phyloP scores from a whole-genome alignment of 2,329 filamentous ascomycete genomes.

The Ramularia endophylla region DNA sequence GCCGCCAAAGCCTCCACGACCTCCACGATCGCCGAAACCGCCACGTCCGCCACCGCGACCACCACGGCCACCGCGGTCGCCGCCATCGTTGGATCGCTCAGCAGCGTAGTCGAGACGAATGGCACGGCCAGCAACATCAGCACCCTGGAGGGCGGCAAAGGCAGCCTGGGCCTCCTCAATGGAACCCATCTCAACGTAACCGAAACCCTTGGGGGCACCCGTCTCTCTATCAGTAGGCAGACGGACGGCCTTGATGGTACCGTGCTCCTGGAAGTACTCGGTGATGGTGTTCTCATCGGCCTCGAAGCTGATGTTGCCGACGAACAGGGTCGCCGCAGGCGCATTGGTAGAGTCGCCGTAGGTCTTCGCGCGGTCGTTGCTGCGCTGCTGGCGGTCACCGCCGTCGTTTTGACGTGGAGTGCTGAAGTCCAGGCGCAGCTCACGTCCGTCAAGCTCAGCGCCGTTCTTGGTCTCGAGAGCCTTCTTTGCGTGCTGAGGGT shows the following conservation, averaged over 20 bases:
- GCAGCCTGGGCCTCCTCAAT: conserved; percentile 77
- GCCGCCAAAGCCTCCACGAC: conserved; percentile 35
- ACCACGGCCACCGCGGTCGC: conserved; percentile 37
- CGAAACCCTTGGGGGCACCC: conserved; percentile 84
- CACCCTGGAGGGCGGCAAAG: conserved; percentile 64
- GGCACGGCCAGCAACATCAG: conserved; percentile 63
- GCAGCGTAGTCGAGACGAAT: conserved; percentile 77
- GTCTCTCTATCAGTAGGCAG: conserved; percentile 84
- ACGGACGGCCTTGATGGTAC: conserved; percentile 69
- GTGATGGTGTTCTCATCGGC: conserved; percentile 69
- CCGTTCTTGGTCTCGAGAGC: conserved; percentile 71
- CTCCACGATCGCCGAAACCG: conserved; percentile 33
- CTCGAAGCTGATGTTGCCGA: conserved; percentile 85
- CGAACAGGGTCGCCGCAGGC: conserved; percentile 80
- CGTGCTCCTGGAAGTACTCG: conserved; percentile 66
- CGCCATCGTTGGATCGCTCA: conserved; percentile 39
- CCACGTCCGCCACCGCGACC: conserved; percentile 38
- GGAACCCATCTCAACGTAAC: conserved; percentile 78
- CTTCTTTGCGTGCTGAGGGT: conserved; percentile 59
- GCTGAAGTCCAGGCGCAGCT: conserved; percentile 74
- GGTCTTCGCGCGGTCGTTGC: conserved; percentile 54
- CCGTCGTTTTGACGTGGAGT: conserved; percentile 55
- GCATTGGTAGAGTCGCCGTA: conserved; percentile 75
- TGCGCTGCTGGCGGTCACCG: conserved; percentile 34
- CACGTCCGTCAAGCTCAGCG: conserved; percentile 65